A percentile compares a stretch with the other conserved stretches of the same genome.
phyloP scores from a whole-genome alignment of 441 rosid species.

The Theobroma grandiflorum region DNA sequence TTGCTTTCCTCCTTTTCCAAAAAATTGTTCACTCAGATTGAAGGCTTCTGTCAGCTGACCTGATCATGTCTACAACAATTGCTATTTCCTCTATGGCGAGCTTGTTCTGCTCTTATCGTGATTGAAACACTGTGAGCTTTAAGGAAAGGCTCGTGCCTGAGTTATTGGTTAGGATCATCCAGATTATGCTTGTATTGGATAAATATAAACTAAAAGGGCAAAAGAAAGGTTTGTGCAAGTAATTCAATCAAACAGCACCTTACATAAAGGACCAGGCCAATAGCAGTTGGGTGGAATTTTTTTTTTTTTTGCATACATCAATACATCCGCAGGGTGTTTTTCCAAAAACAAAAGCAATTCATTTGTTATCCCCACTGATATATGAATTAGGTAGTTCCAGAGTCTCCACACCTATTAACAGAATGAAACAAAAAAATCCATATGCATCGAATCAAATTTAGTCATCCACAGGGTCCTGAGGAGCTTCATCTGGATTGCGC shows the following conservation, averaged over 20 bases:
- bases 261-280: neutral
- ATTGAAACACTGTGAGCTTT: too few relatives aligned
- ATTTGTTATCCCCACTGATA: neutral
- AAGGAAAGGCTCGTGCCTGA: too few relatives aligned
- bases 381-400: neutral
- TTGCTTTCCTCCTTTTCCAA: too few relatives aligned
- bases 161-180: too few relatives aligned
- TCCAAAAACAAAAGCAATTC: neutral
- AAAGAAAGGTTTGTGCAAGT: neutral
- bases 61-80: too few relatives aligned
- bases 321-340: neutral
- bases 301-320: neutral
- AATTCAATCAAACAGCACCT: neutral
- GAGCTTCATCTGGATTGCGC: conserved; percentile 80
- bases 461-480: conserved; percentile 95
- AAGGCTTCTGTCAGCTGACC: too few relatives aligned
- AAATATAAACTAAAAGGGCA: too few relatives aligned
- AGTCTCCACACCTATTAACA: conserved; percentile 21
- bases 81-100: too few relatives aligned
- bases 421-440: neutral
- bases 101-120: too few relatives aligned
- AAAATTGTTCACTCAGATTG: too few relatives aligned
- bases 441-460: conserved; percentile 32
- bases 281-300: too few relatives aligned
- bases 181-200: too few relatives aligned